phyloP scores from a whole-genome alignment of 2,329 filamentous ascomycete genomes.

The Karstenula rhodostoma region DNA sequence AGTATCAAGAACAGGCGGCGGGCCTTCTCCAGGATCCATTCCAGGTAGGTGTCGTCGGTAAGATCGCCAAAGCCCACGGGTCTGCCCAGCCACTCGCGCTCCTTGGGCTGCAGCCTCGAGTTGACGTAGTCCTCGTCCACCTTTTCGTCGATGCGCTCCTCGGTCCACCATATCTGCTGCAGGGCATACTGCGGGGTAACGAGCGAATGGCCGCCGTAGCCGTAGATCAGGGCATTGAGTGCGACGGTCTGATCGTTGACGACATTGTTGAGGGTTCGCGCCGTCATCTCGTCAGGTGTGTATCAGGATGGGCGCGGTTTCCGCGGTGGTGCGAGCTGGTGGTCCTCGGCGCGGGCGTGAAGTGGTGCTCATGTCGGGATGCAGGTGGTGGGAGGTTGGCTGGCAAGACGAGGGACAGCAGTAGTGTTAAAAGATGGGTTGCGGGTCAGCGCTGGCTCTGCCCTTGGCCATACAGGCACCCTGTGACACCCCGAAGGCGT shows the following conservation, averaged over 20 bases:
- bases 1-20: constrained; percentile 76
- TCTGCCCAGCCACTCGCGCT: constrained; percentile 68
- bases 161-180: constrained; percentile 74
- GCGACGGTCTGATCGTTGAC: constrained; percentile 55
- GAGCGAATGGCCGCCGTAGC: constrained; percentile 59
- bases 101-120: constrained; percentile 69
- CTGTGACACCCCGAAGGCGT: constrained; percentile 35
- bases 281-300: constrained; percentile 40
- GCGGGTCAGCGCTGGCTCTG: constrained; percentile 42
- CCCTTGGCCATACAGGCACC: constrained; percentile 24
- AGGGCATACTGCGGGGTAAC: constrained; percentile 59
- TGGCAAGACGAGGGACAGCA: constrained; percentile 18
- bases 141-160: constrained; percentile 72
- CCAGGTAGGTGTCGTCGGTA: constrained; percentile 78
- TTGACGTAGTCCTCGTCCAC: constrained; percentile 74
- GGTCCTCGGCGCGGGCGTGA: constrained; percentile 29
- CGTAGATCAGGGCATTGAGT: constrained; percentile 60
- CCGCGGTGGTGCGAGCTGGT: constrained; percentile 22
- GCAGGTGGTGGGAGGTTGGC: constrained; percentile 16
- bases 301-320: constrained; percentile 19
- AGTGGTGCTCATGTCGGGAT: constrained; percentile 39
- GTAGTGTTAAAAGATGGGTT: constrained; percentile 16
- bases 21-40: constrained; percentile 76
- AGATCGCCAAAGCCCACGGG: constrained; percentile 72
- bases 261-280: constrained; percentile 50